phyloP scores from a whole-genome alignment of 2,329 filamentous ascomycete species.

The Trichoderma gracile region DNA sequence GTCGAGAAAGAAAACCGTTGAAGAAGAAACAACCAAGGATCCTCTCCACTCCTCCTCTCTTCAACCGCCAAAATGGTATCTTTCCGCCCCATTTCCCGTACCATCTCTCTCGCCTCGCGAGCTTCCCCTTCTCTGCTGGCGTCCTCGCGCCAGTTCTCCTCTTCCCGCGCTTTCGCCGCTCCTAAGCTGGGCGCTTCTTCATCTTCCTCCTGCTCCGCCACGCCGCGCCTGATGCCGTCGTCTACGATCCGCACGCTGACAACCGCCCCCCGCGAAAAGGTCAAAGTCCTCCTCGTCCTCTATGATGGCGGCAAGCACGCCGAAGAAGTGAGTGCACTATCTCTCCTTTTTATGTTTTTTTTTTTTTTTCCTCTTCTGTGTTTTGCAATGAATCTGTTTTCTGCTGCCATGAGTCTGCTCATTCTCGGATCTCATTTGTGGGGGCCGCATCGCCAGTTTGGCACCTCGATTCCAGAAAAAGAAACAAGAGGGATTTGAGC shows the following conservation, averaged over 20 bases:
- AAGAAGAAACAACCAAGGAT: not conserved
- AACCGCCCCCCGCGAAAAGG: constrained; percentile 56
- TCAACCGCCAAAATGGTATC: constrained; percentile 36
- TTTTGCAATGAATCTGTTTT: not conserved
- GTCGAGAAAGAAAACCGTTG: not conserved
- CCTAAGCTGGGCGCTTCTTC: constrained; percentile 36
- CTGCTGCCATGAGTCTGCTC: not conserved
- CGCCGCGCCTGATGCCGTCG: constrained; percentile 33
- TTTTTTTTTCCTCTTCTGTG: not conserved
- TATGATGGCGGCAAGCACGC: constrained; percentile 93
- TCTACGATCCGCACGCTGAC: constrained; percentile 60
- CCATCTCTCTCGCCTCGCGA: constrained; percentile 33
- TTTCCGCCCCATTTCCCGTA: constrained; percentile 35
- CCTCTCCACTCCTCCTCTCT: not conserved
- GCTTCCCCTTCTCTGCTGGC: constrained; percentile 33
- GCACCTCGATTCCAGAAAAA: not conserved
- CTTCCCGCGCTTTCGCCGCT: constrained; percentile 43
- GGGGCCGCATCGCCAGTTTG: not conserved
- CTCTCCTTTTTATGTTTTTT: not conserved
- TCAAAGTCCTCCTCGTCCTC: constrained; percentile 91
- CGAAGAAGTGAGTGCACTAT: constrained; percentile 63
- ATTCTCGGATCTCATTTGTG: not conserved
- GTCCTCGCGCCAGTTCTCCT: constrained; percentile 28
- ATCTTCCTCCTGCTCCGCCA: constrained; percentile 11
- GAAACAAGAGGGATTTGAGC: not conserved